Conservation (phyloP, 177 flowering plant genomes). For the Vitis hybrid region DNA sequence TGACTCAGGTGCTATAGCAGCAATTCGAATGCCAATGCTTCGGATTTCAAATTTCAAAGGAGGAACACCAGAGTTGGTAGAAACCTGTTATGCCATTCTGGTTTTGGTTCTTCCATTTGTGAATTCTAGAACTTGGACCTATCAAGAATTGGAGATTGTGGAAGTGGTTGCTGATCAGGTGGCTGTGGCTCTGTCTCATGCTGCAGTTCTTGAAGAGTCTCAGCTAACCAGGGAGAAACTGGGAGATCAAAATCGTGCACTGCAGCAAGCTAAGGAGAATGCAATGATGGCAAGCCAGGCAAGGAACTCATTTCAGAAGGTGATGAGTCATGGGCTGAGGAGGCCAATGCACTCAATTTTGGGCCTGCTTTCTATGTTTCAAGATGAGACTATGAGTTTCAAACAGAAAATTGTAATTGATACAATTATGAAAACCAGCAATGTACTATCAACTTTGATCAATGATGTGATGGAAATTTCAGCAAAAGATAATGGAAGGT, state of each 20-base stretch:
- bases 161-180: slow-evolving; percentile 77
- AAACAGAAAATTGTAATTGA: slow-evolving; percentile 40
- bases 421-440: slow-evolving; percentile 41
- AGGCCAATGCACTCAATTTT: slow-evolving; percentile 58
- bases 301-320: slow-evolving; percentile 52
- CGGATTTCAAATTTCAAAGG: slow-evolving; percentile 84
- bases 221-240: slow-evolving; percentile 46
- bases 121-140: slow-evolving; percentile 14
- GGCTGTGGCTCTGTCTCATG: slow-evolving; percentile 71
- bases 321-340: slow-evolving; percentile 62
- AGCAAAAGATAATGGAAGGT: slow-evolving; percentile 32
- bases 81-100: slow-evolving; percentile 72
- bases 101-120: slow-evolving; percentile 62
- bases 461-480: slow-evolving; percentile 55
- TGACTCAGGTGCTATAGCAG: slow-evolving; percentile 74
- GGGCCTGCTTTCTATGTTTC: slow-evolving; percentile 51
- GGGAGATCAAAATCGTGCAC: slow-evolving; percentile 37
- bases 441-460: slow-evolving; percentile 44
- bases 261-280: slow-evolving; percentile 41
- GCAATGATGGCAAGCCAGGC: slow-evolving; percentile 61
- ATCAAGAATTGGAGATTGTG: slow-evolving; percentile 32
- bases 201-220: slow-evolving; percentile 59
- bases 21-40: slow-evolving; percentile 92
- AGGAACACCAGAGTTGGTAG: slow-evolving; percentile 77
- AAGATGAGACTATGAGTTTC: slow-evolving; percentile 31